These are phyloP conservation scores for Eucalyptus erythrocorys DNA, from an alignment of 345 rosid genomes.

Conservation along the genomic window DNA sequence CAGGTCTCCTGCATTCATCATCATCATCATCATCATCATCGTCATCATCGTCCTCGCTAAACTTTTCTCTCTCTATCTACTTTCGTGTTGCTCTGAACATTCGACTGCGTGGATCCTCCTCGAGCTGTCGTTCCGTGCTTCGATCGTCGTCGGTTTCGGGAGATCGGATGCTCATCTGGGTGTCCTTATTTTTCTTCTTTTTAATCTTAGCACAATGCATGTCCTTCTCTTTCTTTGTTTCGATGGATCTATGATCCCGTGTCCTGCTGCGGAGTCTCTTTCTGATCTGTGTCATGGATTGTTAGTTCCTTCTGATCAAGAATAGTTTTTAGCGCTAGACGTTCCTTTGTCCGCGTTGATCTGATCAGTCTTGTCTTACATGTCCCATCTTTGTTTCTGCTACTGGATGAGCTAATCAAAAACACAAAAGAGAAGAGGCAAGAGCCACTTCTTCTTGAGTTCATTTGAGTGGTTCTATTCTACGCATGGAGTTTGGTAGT, in stretches of 20 bases:
- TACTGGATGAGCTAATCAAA: background rate
- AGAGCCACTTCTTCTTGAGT: background rate
- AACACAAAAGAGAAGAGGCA: background rate
- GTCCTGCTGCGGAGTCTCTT: background rate
- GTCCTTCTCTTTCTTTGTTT: background rate
- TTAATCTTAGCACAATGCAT: background rate
- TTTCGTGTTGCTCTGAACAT: background rate
- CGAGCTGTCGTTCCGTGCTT: background rate
- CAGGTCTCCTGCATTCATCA: constrained; percentile 37
- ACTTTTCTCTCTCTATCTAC: background rate
- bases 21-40: background rate
- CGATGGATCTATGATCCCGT: background rate
- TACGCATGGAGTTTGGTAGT: background rate
- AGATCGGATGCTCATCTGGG: background rate
- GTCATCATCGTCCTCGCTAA: background rate
- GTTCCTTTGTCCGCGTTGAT: background rate
- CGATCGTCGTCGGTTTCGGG: background rate
- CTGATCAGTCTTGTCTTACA: background rate
- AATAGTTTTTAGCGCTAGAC: background rate
- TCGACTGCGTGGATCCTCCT: background rate
- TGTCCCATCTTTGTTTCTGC: background rate
- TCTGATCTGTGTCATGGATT: background rate
- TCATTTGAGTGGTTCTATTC: background rate
- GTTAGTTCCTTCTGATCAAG: background rate
- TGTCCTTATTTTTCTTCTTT: background rate